Base-by-base conservation (phyloP, 805 yeast species). In the Candida cerambycidarum region DNA sequence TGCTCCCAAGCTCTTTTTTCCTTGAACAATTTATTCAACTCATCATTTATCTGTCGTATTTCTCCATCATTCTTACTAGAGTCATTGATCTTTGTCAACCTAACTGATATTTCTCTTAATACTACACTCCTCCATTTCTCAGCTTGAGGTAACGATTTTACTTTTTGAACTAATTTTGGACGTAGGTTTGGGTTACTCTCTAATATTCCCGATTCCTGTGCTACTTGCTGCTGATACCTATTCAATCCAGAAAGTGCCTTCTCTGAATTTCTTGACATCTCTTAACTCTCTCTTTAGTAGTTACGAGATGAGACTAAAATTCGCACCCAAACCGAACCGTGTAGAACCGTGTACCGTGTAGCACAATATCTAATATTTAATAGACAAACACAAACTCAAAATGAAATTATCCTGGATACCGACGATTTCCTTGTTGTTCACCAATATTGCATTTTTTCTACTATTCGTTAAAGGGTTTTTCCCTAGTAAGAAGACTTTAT, bases 401-500 rank as follows among this genome's bases (percentile, higher is more conserved):
- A 41, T 41, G 44, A 41, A 38, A 28, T 19, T 42, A 13, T 37
- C 34, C 5, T 42, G 45, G 42, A 25, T 38, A 36, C 37, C 37
- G 32, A 43, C 40, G 27, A 3, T 43, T 5, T 5, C 24, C 13
- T 19, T 43, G 17, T 19, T 39, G 24, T 14, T 31, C 15, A 8
- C 39, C 25, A 68, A 69, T 44, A 43, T 67, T 2, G 37, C 45
- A 6, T 87, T 90, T 0, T 67, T 85, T 14, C 47, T 79, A 15
- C 54, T 83, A 5, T 92, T 92, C 57, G 78, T 86, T 34, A 69
- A 71, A 39, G 99, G 99, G 0, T 93, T 92, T 55, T 89, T 93
- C 58, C 98, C 99, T 0, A 82, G 88, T n/a, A 90, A 92, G 57
- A 82, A 79, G 0, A 80, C 84, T 0, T 67, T 88, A 14, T 76